Percentiles rank a stretch among this genome's conserved stretches.
phyloP scores from a whole-genome alignment of 2,329 filamentous ascomycete species.

The Neobulgaria alba region DNA sequence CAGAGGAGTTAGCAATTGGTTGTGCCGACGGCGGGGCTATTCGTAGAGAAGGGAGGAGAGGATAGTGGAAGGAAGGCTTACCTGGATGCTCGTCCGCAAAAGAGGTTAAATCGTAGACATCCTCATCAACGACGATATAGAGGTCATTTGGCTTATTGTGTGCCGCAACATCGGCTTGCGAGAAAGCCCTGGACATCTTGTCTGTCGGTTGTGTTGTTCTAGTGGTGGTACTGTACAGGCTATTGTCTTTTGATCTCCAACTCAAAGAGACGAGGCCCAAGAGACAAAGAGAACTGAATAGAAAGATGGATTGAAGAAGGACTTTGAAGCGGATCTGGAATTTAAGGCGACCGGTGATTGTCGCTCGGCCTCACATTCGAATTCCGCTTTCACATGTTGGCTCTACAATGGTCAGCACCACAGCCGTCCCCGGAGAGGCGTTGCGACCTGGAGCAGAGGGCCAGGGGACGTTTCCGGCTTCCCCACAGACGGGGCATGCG shows the following conservation, averaged over 20 bases:
- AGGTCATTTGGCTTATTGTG: slow-evolving; percentile 83
- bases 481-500: neutral
- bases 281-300: neutral
- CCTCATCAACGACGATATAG: slow-evolving; percentile 86
- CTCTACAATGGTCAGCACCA: neutral
- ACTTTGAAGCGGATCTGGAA: neutral
- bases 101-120: slow-evolving; percentile 90
- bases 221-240: too few relatives aligned
- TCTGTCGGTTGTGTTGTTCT: neutral
- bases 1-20: neutral
- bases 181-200: slow-evolving; percentile 80
- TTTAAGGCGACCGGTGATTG: neutral
- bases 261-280: neutral
- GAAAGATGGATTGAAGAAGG: neutral
- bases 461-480: neutral
- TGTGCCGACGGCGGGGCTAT: too few relatives aligned
- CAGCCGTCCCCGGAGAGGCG: neutral
- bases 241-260: too few relatives aligned
- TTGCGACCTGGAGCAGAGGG: neutral
- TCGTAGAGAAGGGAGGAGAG: slow-evolving; percentile 29
- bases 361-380: neutral
- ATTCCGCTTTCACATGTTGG: neutral
- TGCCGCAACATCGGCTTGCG: slow-evolving; percentile 74
- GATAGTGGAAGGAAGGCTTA: slow-evolving; percentile 30
- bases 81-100: slow-evolving; percentile 82